Evolutionary conservation across 805 yeast genomes (phyloP), one percentile per base, ranked within the genome.

Genomic region (Brettanomyces anomalus): DNA sequence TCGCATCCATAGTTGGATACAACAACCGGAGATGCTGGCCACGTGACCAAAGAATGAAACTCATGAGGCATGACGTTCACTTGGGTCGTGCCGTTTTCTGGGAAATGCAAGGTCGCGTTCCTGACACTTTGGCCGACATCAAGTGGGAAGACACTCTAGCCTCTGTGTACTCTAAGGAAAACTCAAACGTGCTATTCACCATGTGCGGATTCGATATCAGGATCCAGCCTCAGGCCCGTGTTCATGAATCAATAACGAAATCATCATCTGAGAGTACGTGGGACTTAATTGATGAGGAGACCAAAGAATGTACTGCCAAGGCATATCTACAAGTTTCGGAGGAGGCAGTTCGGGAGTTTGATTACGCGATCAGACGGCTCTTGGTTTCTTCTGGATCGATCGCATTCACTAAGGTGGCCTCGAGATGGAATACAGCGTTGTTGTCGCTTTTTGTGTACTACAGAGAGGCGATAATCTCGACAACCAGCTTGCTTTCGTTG

Each of bases 131-230:
- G 11, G 79, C 89, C 0, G 65, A 77, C 1, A 66, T 90, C 14
- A 74, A 73, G 38, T 90, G 97, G 96, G 81, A 76, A 31, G 81
- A 79, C 42, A 70, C 95, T 0, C 71, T 79, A 51, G 89, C 88
- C 0, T 86, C 96, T 0, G 95, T 93, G 2, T 93, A 90, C 60
- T 85, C 96, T 15, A 76, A 74, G 43, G 95, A 89, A 46, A 93
- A 93, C 55, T 90, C 96, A 6, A 94, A 90, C 51, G 58, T 93
- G 46, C 64, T 90, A 28, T 87, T 90, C 53, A 74, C 93, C 0
- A 85, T 93, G 89, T 82, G 93, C 62, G 99, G 98, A 0, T 93
- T 93, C 65, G 98, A 93, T 56, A 82, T 93, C 1, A 68, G 98
- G 43, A 81, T 93, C 26, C 60, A 85, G 36, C 98, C 98, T 3